Base-by-base conservation (phyloP, 305 asterid genomes). In the Rubia balearica region DNA sequence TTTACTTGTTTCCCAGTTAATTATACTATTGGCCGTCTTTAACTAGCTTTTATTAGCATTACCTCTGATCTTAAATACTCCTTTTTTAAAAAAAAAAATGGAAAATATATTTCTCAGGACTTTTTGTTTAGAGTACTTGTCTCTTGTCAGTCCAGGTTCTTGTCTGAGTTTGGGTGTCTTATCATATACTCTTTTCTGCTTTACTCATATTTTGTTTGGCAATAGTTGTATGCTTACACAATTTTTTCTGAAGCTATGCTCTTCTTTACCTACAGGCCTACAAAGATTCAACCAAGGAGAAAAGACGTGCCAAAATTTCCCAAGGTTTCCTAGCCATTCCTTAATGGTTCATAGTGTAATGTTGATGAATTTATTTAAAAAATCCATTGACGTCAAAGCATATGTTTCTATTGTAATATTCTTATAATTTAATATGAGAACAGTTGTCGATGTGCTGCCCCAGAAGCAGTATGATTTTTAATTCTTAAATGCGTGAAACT, bases 261-360 rank as follows among this genome's bases (percentile, higher is more conserved):
- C 67, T 73, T 30, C 48, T 73, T 49, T 17, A 40, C 68, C 67
- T 63, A n/a, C 83, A 91, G 98, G 98, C 89, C 48, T 92, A 92
- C 80, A 92, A 82, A 81, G 98, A 92, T 76, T 89, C 96, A 17
- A 71, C 97, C 12, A 92, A 92, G 80, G 98, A 92, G 85, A 90
- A 88, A 74, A 83, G 92, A 60, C 96, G 98, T 55, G 85, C 96
- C 51, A 94, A 88, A 76, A 90, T 92, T 76, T 84, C 95, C 30
- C 98, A 90, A 87, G 96, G 98, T 92, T 76, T 63, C 22, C 48
- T 11, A 17, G 65, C 51, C 57, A 43, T 53, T 49, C 67, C 71
- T 72, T 17, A 59, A 42, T 33, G 43, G 56, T 55, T 75, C 71
- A 40, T 41, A 68, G 53, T 22, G 11, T 56, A 46, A 56, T 42